phyloP scores from a whole-genome alignment of 176 grass and related monocot species.

The Coix lacrymajobi region DNA sequence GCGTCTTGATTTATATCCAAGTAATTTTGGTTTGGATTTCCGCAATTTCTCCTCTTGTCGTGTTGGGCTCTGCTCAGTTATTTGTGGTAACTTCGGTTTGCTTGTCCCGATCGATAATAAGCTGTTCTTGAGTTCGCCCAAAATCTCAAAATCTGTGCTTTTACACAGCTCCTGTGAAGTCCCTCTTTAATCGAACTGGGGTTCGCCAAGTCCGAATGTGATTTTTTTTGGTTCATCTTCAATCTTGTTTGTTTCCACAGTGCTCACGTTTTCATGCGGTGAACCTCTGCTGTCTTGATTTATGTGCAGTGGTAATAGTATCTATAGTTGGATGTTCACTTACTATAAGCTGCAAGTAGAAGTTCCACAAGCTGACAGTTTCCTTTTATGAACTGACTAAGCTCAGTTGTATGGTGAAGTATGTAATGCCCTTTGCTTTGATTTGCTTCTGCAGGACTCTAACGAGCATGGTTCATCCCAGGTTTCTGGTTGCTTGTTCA shows the following conservation, averaged over 20 bases:
- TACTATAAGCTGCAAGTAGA: slow-evolving; percentile 7
- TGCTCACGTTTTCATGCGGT: neutral
- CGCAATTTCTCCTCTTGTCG: neutral
- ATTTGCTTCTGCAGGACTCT: slow-evolving; percentile 41
- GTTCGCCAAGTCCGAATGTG: neutral
- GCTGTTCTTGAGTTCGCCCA: neutral
- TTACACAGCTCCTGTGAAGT: too few relatives aligned
- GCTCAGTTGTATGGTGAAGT: neutral
- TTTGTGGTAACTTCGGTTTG: neutral
- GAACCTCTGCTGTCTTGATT: neutral
- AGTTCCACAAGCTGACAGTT: slow-evolving; percentile 1
- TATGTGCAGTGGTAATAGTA: neutral
- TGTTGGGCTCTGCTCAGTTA: neutral
- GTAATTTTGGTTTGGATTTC: slow-evolving; percentile 7
- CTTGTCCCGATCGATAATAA: neutral
- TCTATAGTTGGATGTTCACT: neutral
- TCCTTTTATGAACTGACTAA: slow-evolving; percentile 6
- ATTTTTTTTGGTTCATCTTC: neutral
- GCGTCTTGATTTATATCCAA: neutral
- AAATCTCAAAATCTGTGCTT: neutral
- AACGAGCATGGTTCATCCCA: slow-evolving; percentile 32
- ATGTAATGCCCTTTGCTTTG: neutral
- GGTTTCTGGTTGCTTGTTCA: slow-evolving; percentile 45
- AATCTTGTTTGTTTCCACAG: neutral
- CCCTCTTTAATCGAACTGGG: neutral